Conservation (phyloP, 495 filamentous ascomycete genomes). For the Podospora australis region DNA sequence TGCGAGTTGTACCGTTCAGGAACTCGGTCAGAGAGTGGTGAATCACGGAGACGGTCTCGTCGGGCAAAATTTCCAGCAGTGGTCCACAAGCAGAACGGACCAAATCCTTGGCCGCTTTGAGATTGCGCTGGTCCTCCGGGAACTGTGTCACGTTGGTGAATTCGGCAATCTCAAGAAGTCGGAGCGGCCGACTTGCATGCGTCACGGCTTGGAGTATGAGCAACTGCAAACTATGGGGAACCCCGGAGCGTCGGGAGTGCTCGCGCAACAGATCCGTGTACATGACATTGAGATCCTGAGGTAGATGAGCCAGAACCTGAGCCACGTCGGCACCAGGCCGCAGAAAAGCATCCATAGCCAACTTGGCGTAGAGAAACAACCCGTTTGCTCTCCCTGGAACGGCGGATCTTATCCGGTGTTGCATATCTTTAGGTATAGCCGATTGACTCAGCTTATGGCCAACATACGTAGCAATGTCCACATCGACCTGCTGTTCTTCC, state of each 20-base stretch:
- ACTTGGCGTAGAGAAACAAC: slow-evolving; percentile 41
- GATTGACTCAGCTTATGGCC: slow-evolving; percentile 14
- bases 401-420: slow-evolving; percentile 11
- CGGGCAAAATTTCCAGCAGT: slow-evolving; percentile 43
- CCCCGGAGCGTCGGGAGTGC: slow-evolving; percentile 30
- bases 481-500: slow-evolving; percentile 35
- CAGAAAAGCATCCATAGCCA: slow-evolving; percentile 41
- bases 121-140: background rate
- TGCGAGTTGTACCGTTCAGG: slow-evolving; percentile 24
- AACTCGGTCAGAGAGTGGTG: slow-evolving; percentile 53
- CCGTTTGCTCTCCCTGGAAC: slow-evolving; percentile 25
- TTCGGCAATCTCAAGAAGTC: slow-evolving; percentile 44
- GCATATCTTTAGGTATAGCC: slow-evolving; percentile 9
- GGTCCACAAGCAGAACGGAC: slow-evolving; percentile 38
- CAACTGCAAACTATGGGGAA: slow-evolving; percentile 36
- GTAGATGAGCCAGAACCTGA: slow-evolving; percentile 21
- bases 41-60: slow-evolving; percentile 44
- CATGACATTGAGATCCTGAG: slow-evolving; percentile 37
- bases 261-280: slow-evolving; percentile 40
- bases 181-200: slow-evolving; percentile 45
- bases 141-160: slow-evolving; percentile 25
- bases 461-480: slow-evolving; percentile 38
- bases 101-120: slow-evolving; percentile 20
- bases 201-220: slow-evolving; percentile 43
- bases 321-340: slow-evolving; percentile 15